A percentile compares a stretch with the other conserved stretches of the same genome.
phyloP scores from a whole-genome alignment of 768 basidiomycete genomes.

The Psilocybe azurescens region DNA sequence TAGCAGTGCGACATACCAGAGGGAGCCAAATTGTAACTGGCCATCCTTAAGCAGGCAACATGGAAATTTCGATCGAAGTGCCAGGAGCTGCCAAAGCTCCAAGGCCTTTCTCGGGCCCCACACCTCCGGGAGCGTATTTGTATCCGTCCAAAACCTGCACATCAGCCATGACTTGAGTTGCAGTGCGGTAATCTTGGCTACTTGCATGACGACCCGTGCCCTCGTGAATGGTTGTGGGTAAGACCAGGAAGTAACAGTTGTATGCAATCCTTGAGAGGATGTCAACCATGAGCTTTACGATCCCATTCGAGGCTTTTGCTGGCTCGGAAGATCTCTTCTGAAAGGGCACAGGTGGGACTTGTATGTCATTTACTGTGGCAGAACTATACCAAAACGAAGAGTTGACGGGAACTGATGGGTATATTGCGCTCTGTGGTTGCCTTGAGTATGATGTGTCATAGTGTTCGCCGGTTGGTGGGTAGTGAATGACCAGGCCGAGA shows the following conservation, averaged over 20 bases:
- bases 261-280: slow-evolving; percentile 61
- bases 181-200: slow-evolving; percentile 47
- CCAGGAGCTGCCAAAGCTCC: slow-evolving; percentile 48
- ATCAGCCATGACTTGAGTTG: slow-evolving; percentile 58
- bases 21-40: slow-evolving; percentile 72
- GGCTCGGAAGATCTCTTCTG: slow-evolving; percentile 52
- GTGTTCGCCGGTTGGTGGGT: slow-evolving; percentile 57
- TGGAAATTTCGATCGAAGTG: slow-evolving; percentile 58
- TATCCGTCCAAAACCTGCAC: slow-evolving; percentile 74
- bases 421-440: slow-evolving; percentile 41
- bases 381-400: slow-evolving; percentile 70
- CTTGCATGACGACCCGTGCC: slow-evolving; percentile 39
- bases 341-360: slow-evolving; percentile 77
- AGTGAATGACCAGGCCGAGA: slow-evolving; percentile 77
- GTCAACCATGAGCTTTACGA: slow-evolving; percentile 81
- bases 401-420: slow-evolving; percentile 53
- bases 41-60: slow-evolving; percentile 64
- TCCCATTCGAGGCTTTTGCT: slow-evolving; percentile 54
- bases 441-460: slow-evolving; percentile 33
- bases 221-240: slow-evolving; percentile 57
- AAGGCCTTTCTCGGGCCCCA: slow-evolving; percentile 60
- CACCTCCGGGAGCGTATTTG: slow-evolving; percentile 53
- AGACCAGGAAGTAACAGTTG: slow-evolving; percentile 70
- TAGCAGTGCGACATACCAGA: slow-evolving; percentile 49
- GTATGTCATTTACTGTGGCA: slow-evolving; percentile 44